Conservation (phyloP, 371 early-diverging fungal genomes). For the Funneliformis caledonium region DNA sequence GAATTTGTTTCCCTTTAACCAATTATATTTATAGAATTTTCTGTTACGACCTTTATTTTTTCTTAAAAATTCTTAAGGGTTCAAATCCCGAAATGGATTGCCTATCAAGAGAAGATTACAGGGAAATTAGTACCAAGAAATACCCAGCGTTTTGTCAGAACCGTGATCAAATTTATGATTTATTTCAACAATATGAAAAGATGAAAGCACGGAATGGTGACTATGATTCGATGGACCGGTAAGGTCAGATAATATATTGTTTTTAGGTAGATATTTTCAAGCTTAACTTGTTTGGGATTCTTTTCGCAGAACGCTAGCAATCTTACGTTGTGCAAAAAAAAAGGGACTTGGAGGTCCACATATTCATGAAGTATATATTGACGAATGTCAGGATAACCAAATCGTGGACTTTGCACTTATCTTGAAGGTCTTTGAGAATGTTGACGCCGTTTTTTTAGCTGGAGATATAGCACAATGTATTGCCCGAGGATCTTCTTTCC, state of each 20-base stretch:
- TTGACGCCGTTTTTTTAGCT: constrained; percentile 23
- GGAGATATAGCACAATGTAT: constrained; percentile 38
- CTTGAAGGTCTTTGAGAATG: constrained; percentile 24
- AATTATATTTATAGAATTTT: too few relatives aligned
- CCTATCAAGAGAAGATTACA: constrained; percentile 35
- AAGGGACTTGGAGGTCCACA: constrained; percentile 26
- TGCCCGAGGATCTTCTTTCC: constrained; percentile 33
- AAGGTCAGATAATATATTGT: constrained; percentile 2
- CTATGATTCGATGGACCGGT: constrained; percentile 36
- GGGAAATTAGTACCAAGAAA: constrained; percentile 16
- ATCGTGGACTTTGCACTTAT: constrained; percentile 37
- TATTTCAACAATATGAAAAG: constrained; percentile 30
- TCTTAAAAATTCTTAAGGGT: too few relatives aligned
- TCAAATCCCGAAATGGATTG: constrained; percentile 5
- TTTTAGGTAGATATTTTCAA: not conserved
- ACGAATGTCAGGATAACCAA: constrained; percentile 35
- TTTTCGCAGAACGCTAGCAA: constrained; percentile 18
- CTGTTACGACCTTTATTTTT: too few relatives aligned
- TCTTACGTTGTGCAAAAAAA: constrained; percentile 34
- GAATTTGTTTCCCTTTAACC: too few relatives aligned
- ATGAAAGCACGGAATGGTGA: constrained; percentile 19
- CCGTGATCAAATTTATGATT: constrained; percentile 36
- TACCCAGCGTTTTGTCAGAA: constrained; percentile 22
- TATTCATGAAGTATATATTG: constrained; percentile 38
- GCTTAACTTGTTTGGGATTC: not conserved